A percentile compares a stretch with the other conserved stretches of the same genome.
Evolutionary conservation across 805 yeast genomes (phyloP).

Genomic region (Cyberlindnera xishuangbannaensis): DNA sequence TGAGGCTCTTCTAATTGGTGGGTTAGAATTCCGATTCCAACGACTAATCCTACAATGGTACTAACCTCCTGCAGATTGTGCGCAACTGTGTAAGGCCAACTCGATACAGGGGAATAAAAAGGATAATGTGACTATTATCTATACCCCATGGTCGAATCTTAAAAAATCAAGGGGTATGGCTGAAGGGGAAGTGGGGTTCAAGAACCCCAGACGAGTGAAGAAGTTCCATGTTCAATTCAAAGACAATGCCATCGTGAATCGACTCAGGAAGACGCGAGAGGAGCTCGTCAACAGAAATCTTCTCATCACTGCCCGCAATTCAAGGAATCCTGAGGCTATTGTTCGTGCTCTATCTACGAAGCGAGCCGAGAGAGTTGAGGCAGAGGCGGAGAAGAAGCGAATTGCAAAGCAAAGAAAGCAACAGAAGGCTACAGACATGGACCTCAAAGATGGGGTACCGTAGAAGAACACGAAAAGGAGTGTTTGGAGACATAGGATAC

Average conservation of each 20-base stretch:
- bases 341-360: constrained; percentile 21
- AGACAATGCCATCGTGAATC: constrained; percentile 54
- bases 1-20: constrained; percentile 39
- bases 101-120: constrained; percentile 72
- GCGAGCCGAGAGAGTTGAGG: constrained; percentile 21
- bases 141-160: constrained; percentile 70
- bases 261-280: constrained; percentile 56
- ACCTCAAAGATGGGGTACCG: too few relatives aligned
- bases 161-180: constrained; percentile 67
- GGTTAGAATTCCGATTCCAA: too few relatives aligned
- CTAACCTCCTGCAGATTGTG: constrained; percentile 36
- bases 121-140: constrained; percentile 58
- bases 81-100: constrained; percentile 71
- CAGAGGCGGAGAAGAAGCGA: constrained; percentile 31
- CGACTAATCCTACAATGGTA: background rate
- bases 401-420: background rate
- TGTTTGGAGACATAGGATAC: too few relatives aligned
- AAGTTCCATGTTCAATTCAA: constrained; percentile 48
- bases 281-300: constrained; percentile 37
- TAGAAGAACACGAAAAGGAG: too few relatives aligned
- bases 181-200: constrained; percentile 72
- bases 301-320: constrained; percentile 31
- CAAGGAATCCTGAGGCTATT: constrained; percentile 32
- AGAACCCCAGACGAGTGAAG: constrained; percentile 48
- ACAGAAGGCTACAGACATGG: background rate